Conservation (phyloP, 805 yeast genomes). For the Myxozyma melibiosi region DNA sequence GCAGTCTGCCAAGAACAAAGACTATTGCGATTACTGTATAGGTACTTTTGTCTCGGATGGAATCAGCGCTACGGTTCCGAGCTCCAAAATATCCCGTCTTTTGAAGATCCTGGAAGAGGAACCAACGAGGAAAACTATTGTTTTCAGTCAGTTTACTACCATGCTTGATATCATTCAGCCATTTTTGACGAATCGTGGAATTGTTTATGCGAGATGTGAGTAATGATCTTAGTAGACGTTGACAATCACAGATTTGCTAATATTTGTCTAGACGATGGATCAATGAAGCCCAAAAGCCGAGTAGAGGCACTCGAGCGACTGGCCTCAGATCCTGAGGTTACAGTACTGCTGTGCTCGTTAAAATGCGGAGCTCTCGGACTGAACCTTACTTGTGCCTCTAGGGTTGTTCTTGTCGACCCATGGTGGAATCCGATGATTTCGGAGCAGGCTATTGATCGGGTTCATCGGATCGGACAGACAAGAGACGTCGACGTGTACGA, state of each 20-base stretch:
- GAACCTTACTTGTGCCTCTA: conserved; percentile 48
- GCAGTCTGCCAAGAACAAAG: neutral
- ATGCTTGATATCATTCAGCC: conserved; percentile 91
- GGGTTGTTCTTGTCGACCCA: conserved; percentile 49
- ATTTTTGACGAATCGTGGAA: conserved; percentile 52
- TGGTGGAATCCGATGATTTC: conserved; percentile 58
- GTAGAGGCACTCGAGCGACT: conserved; percentile 65
- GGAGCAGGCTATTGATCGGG: conserved; percentile 56
- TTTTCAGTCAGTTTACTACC: conserved; percentile 94
- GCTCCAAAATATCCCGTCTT: conserved; percentile 46
- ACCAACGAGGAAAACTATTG: conserved; percentile 85
- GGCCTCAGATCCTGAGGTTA: conserved; percentile 54
- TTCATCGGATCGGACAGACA: conserved; percentile 53
- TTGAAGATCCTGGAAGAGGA: conserved; percentile 45
- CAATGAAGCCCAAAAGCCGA: conserved; percentile 70
- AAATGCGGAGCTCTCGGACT: conserved; percentile 52
- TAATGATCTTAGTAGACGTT: neutral
- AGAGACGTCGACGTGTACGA: conserved; percentile 50
- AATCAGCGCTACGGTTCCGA: conserved; percentile 8
- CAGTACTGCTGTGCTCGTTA: conserved; percentile 56
- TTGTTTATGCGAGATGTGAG: conserved; percentile 56
- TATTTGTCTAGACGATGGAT: conserved; percentile 61
- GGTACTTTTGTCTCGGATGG: conserved; percentile 17
- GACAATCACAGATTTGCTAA: neutral
- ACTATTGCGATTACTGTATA: conserved; percentile 27